Evolutionary conservation across 2,329 filamentous ascomycete genomes (phyloP), one percentile per base, ranked within the genome.

Genomic region (Botrytis byssoidea): DNA sequence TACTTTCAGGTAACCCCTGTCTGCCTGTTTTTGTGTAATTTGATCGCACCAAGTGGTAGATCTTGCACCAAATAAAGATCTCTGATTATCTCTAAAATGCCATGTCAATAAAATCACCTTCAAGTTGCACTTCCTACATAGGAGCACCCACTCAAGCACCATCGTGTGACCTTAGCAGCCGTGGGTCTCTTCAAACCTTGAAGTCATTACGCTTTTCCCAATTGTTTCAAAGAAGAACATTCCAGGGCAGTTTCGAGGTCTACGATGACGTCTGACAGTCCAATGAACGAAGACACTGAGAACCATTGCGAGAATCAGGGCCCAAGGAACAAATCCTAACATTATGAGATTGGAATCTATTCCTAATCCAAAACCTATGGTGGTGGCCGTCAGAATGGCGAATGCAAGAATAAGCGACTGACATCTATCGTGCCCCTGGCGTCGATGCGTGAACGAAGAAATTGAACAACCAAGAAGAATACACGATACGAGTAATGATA

Each of bases 361-460:
- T 60, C 75, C 76, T 7, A 76, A 67, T 1, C 67, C 74, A 55
- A 81, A 72, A 18, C 81, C 82, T 60, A 77, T 73, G 9, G 79
- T 67, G 32, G 75, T 77, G 4, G 79, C 80, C 1, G 63, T 66
- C 5, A 76, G 69, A 10, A 81, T 76, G 10, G 77, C 74, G 9
- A 80, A 46, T 8, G 80, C 37, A 60, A 82, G 82, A 14, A 83
- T 77, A 22, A 79, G 73, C 16, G 78, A 75, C 72, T 83, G 83
- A 37, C 78, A 79, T 35, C 68, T 76, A 64, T 83, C 81, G 40
- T 76, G 40, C 12, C 75, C 77, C 63, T 82, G 81, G 25, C 79
- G 78, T 46, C 82, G 79, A 51, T 83, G 81, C 2, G 78, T 75
- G 72, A 82, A 83, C 0, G 82, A 83, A 18, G 82, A 83, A 14